Evolutionary conservation across 192 early-diverging fungal species (phyloP), one percentile per base, ranked within the genome.

Genomic region (Umbelopsis sp.): DNA sequence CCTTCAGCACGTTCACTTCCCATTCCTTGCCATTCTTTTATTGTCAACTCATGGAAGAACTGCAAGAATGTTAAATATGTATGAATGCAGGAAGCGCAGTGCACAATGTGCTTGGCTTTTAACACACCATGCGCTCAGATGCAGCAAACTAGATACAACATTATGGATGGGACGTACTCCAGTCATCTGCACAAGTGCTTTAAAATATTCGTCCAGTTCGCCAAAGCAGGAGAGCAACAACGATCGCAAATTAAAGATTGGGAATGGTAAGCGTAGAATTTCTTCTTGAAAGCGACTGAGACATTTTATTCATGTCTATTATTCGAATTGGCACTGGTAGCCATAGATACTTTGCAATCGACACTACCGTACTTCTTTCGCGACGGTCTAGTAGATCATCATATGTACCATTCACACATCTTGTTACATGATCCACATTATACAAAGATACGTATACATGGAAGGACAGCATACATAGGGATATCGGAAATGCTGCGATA

Each of bases 331-430:
- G 47, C n/a, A n/a, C 47, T 17, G 47, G n/a, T 70, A 88, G 86
- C 84, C 17, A 80, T 88, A 70, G 79, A 77, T 44, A 76, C 81
- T 11, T 49, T 88, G 41, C 84, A 81, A 38, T 67, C 78, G 25
- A 85, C 86, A 22, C 65, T 88, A 0, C 83, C 86, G 25, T 68
- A 73, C 44, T 88, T 88, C 65, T 88, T 88, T 71, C 65, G 80
- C 32, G 45, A 81, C 24, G 86, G 86, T 2, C 47, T 88, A 11
- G 67, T 67, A 17, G 81, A 80, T 0, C 77, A 72, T 8, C 75
- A 76, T 21, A 86, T 88, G 10, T 88, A 88, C 54, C 77, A 83
- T 2, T 66, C 68, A 21, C 76, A 86, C 32, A 78, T 88, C 41
- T 73, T 85, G 29, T 38, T 88, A 21, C 80, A 80, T 29, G 86